Evolutionary conservation across 2,329 filamentous ascomycete species (phyloP).

Genomic region (Canariomyces notabilis): DNA sequence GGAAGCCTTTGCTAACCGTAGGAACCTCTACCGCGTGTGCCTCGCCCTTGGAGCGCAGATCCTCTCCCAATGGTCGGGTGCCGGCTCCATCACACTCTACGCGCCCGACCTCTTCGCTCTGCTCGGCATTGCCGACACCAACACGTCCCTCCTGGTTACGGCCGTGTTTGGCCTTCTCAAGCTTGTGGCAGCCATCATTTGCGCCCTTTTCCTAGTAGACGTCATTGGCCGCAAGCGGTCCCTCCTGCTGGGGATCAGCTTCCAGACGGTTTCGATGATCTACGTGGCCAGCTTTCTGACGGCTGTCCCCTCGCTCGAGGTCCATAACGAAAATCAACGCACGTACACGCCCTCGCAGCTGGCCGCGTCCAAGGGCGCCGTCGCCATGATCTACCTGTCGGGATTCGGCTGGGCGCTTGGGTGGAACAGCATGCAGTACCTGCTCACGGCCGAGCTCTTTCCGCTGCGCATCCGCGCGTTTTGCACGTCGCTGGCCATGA

Average conservation of each 20-base stretch:
- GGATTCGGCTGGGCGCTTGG: slow-evolving; percentile 66
- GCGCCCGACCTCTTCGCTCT: slow-evolving; percentile 68
- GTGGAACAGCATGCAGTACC: slow-evolving; percentile 75
- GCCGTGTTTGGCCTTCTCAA: slow-evolving; percentile 74
- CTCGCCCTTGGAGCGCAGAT: slow-evolving; percentile 65
- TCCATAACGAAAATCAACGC: slow-evolving; percentile 36
- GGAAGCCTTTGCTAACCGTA: slow-evolving; percentile 62
- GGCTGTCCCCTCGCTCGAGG: slow-evolving; percentile 53
- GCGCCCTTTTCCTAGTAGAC: slow-evolving; percentile 74
- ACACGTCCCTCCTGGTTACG: slow-evolving; percentile 67
- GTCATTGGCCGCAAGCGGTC: slow-evolving; percentile 70
- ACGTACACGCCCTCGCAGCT: slow-evolving; percentile 42
- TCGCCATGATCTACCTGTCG: slow-evolving; percentile 68
- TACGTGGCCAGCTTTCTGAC: slow-evolving; percentile 60
- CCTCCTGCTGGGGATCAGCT: slow-evolving; percentile 53
- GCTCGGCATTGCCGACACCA: slow-evolving; percentile 62
- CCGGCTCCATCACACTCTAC: slow-evolving; percentile 71
- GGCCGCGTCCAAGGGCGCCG: slow-evolving; percentile 59
- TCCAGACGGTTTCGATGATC: slow-evolving; percentile 57
- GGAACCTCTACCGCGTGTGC: slow-evolving; percentile 69
- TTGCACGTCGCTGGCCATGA: slow-evolving; percentile 68
- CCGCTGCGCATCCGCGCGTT: slow-evolving; percentile 68
- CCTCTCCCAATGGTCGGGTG: slow-evolving; percentile 68
- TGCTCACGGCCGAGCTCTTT: slow-evolving; percentile 73
- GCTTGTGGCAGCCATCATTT: slow-evolving; percentile 59